Evolutionary conservation across 2,329 filamentous ascomycete genomes (phyloP), one percentile per base, ranked within the genome.

Genomic region (Fusarium sp.): DNA sequence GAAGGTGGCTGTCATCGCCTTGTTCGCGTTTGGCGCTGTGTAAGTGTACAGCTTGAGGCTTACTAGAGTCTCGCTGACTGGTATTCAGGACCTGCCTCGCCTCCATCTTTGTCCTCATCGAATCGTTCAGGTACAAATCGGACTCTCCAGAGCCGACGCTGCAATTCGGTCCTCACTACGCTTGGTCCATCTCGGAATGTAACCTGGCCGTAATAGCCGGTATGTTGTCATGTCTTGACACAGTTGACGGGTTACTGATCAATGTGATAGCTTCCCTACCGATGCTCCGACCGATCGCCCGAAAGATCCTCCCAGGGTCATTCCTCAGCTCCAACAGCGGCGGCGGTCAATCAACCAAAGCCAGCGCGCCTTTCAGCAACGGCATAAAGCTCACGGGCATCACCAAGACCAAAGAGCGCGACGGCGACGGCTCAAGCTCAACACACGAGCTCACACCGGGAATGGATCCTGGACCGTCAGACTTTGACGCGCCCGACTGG

Each of bases 131-230:
- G 4, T 77, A 78, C 30, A 62, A 79, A 14, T 68, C 76, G 10
- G 64, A 70, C 6, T 74, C 77, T 0, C 72, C 66, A 8, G 76
- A 82, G 37, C 52, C 80, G 50, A 74, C 78, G 2, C 39, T 78
- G 7, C 75, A 81, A 25, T 75, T 81, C 43, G 76, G 67, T 14
- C 52, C 69, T 2, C 78, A 78, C 34, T 76, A 80, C 25, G 71
- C 77, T n/a, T 81, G 79, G 80, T 79, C 77, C 6, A 76, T 72
- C 5, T 74, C 77, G 5, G 80, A 82, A 62, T 75, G 78, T n/a
- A 79, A 81, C 14, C 59, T 82, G 13, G 78, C 77, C 9, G 74
- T 80, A 3, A 71, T 82, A 27, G 78, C 79, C 50, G 72, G 80
- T 81, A 71, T 48, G 68, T 56, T 16, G 23, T 2, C 1, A 6